Base-by-base conservation (phyloP, 306 rosid genomes). In the Bauhinia variegata region DNA sequence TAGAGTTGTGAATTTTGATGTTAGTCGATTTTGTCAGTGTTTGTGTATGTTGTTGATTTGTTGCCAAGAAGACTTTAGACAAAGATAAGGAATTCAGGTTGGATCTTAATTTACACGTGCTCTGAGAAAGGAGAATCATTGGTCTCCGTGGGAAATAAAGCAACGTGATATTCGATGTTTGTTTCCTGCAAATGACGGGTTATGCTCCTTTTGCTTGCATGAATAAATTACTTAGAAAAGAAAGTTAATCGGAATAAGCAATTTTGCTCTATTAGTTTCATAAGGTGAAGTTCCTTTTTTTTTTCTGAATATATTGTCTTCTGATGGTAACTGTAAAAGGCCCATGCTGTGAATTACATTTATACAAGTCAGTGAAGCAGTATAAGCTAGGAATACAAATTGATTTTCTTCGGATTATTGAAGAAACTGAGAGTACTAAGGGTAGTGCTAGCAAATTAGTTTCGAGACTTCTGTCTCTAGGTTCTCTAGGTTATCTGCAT, bases 181-280 rank as follows among this genome's bases (percentile, higher is more conserved):
- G 53, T 59, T 48, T 75, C 39, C 3, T 50, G n/a, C 5, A 74
- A 31, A 44, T 60, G 0, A 10, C 34, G 15, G 38, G 17, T 37
- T 28, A 7, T 70, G 62, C 28, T 34, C n/a, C 56, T 70, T 65
- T 65, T 54, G 69, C 48, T 48, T 70, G 71, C 67, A 38, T 36
- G 73, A 16, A 46, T 33, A 63, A 23, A 37, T 54, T 10, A 59
- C 42, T 44, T 56, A 53, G 32, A 54, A n/a, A n/a, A 66, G 55
- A 41, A 33, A 23, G 13, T n/a, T n/a, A 36, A 8, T 66, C 14
- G 5, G 65, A n/a, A 4, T 6, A 23, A 19, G 8, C 14, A 14
- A 1, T 8, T 54, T 37, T 52, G 8, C 30, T 55, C 17, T 47
- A n/a, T 47, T 7, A 11, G 34, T 54, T 31, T 41, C 48, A 36